Evolutionary conservation across 2,329 filamentous ascomycete genomes (phyloP).

Genomic region (Clonostachys chloroleuca): DNA sequence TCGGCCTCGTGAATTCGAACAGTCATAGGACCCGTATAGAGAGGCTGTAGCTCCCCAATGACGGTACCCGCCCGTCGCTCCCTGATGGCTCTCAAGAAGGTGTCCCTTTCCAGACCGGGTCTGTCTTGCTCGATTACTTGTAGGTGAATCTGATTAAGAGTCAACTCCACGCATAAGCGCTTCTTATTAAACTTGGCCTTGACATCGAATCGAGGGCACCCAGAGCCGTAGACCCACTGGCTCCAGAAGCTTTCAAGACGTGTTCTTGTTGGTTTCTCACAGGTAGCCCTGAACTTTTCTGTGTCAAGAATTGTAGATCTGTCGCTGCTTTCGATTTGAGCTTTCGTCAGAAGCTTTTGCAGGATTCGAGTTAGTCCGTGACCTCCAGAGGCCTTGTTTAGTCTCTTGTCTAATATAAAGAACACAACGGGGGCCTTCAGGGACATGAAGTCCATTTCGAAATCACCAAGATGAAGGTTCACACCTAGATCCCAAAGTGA

Average conservation of each 20-base stretch:
- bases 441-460: slow-evolving; percentile 85
- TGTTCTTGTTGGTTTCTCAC: slow-evolving; percentile 84
- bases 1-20: slow-evolving; percentile 97
- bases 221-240: slow-evolving; percentile 86
- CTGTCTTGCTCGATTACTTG: slow-evolving; percentile 25
- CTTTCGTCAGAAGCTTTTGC: slow-evolving; percentile 78
- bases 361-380: slow-evolving; percentile 84
- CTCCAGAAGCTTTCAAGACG: slow-evolving; percentile 88
- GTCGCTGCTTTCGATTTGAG: slow-evolving; percentile 59
- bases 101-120: slow-evolving; percentile 58
- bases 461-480: slow-evolving; percentile 72
- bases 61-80: slow-evolving; percentile 70
- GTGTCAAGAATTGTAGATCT: slow-evolving; percentile 71
- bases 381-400: slow-evolving; percentile 78
- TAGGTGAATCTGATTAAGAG: slow-evolving; percentile 71
- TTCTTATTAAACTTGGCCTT: slow-evolving; percentile 97
- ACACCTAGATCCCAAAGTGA: slow-evolving; percentile 78
- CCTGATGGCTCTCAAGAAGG: slow-evolving; percentile 81
- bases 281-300: slow-evolving; percentile 74
- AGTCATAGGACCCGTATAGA: slow-evolving; percentile 95
- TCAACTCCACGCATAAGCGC: slow-evolving; percentile 89
- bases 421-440: slow-evolving; percentile 88
- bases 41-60: slow-evolving; percentile 65
- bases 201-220: slow-evolving; percentile 83
- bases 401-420: slow-evolving; percentile 86